These are phyloP conservation scores for Myxozyma geophila DNA, from an alignment of 805 yeast genomes.

Conservation along the genomic window DNA sequence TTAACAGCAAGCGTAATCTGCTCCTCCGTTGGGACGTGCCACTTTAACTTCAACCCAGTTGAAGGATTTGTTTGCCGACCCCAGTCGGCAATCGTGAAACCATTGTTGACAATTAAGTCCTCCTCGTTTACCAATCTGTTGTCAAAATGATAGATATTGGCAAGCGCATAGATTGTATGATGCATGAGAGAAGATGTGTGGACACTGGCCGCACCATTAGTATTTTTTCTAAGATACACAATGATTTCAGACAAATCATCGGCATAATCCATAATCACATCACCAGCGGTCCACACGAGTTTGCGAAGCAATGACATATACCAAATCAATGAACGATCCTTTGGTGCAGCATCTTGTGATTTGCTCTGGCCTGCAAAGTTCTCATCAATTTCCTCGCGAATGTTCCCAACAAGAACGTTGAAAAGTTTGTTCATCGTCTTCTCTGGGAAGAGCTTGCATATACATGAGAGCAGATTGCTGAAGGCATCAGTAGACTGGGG, in stretches of 20 bases:
- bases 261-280: slow-evolving; percentile 51
- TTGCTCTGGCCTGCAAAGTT: slow-evolving; percentile 83
- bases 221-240: slow-evolving; percentile 49
- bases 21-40: slow-evolving; percentile 71
- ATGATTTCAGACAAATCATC: slow-evolving; percentile 56
- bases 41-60: slow-evolving; percentile 54
- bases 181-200: slow-evolving; percentile 68
- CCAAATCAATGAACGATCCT: slow-evolving; percentile 78
- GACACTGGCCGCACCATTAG: slow-evolving; percentile 69
- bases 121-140: slow-evolving; percentile 29
- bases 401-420: slow-evolving; percentile 54
- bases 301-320: slow-evolving; percentile 71
- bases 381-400: slow-evolving; percentile 68
- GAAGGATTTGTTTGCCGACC: slow-evolving; percentile 39
- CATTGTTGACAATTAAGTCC: slow-evolving; percentile 13
- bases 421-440: slow-evolving; percentile 53
- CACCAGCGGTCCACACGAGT: slow-evolving; percentile 69
- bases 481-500: slow-evolving; percentile 65
- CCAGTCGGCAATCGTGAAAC: slow-evolving; percentile 51
- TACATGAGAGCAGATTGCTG: slow-evolving; percentile 72
- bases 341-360: slow-evolving; percentile 67
- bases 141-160: slow-evolving; percentile 52
- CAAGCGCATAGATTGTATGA: slow-evolving; percentile 64
- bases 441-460: slow-evolving; percentile 67
- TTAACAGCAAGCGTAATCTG: slow-evolving; percentile 67